Evolutionary conservation across 371 early-diverging fungal genomes (phyloP), one percentile per base, ranked within the genome.

Genomic region (Funneliformis caledonium): DNA sequence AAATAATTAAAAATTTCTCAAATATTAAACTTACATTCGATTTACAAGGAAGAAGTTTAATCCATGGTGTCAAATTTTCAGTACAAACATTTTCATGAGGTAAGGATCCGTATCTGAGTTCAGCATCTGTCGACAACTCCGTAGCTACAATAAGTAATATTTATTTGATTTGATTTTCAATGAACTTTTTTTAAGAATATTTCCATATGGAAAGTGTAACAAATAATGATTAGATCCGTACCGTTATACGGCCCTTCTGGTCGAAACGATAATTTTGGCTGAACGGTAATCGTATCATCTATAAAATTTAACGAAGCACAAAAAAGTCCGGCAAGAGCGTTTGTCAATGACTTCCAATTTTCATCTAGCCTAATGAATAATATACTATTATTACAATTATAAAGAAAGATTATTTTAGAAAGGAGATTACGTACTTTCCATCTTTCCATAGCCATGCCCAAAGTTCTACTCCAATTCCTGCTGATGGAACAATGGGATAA

Each of bases 1-100:
- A 59, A 80, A n/a, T 72, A 26, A 59, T 37, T 33, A 14, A 12
- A 33, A 19, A 74, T n/a, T n/a, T 56, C 26, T 81, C 37, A 70
- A 5, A 47, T 61, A 26, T 16, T 47, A 16, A 7, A 52, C 62
- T 72, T 86, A 90, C 93, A 85, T 94, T 94, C 26, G 94, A 84
- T 86, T 95, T 94, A 83, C 99, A 99, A 1, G 99, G 99, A 60
- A 99, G 85, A 70, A 96, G 87, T 83, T 98, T 98, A 80, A 94
- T 89, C 96, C 97, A 98, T 10, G 98, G 98, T 4, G 98, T 98
- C 83, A 99, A 86, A 85, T 99, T 99, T 83, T 98, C 99, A 2
- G 98, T 99, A 83, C 99, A 99, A 0, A 96, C 95, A 81, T 92
- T 93, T 83, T 99, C 99, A 81, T 94, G 93, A 1, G 97, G 94